A percentile compares a stretch with the other conserved stretches of the same genome.
phyloP scores from a whole-genome alignment of 2,329 filamentous ascomycete species.

The Anisogramma anomala region DNA sequence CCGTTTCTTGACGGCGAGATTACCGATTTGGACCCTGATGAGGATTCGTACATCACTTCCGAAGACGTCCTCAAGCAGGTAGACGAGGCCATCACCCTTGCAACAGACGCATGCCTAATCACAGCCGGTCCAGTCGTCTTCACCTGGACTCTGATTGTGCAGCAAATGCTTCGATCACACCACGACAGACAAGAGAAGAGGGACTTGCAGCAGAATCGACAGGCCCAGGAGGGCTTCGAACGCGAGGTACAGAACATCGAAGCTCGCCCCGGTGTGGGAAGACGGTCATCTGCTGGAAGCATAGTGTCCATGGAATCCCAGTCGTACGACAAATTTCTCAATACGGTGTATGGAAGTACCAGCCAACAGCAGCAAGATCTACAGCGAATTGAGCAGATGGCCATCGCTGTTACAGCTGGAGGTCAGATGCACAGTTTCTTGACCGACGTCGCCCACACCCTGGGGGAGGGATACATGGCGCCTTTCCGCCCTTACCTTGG shows the following conservation, averaged over 20 bases:
- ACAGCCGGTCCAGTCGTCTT: slow-evolving; percentile 65
- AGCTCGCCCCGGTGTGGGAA: slow-evolving; percentile 28
- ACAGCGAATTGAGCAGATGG: slow-evolving; percentile 39
- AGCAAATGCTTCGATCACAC: slow-evolving; percentile 54
- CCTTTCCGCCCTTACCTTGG: slow-evolving; percentile 45
- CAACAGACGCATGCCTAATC: slow-evolving; percentile 42
- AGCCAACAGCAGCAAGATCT: slow-evolving; percentile 38
- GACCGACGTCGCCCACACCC: slow-evolving; percentile 34
- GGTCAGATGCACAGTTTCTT: slow-evolving; percentile 44
- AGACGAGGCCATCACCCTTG: slow-evolving; percentile 56
- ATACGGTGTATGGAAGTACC: slow-evolving; percentile 24
- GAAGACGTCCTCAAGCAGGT: slow-evolving; percentile 59
- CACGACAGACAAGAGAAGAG: slow-evolving; percentile 49
- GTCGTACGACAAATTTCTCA: slow-evolving; percentile 47
- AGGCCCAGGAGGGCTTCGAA: slow-evolving; percentile 45
- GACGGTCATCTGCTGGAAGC: slow-evolving; percentile 49
- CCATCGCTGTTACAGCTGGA: slow-evolving; percentile 35
- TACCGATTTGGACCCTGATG: slow-evolving; percentile 27
- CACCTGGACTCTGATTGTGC: slow-evolving; percentile 68
- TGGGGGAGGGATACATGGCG: slow-evolving; percentile 34
- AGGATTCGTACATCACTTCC: slow-evolving; percentile 55
- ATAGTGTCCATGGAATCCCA: slow-evolving; percentile 51
- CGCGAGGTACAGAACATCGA: slow-evolving; percentile 27
- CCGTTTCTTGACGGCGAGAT: slow-evolving; percentile 43
- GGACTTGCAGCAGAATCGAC: slow-evolving; percentile 46